Evolutionary conservation across 1,139 yeast genomes (phyloP).

Genomic region (Zygosaccharomyces pseudobailii): DNA sequence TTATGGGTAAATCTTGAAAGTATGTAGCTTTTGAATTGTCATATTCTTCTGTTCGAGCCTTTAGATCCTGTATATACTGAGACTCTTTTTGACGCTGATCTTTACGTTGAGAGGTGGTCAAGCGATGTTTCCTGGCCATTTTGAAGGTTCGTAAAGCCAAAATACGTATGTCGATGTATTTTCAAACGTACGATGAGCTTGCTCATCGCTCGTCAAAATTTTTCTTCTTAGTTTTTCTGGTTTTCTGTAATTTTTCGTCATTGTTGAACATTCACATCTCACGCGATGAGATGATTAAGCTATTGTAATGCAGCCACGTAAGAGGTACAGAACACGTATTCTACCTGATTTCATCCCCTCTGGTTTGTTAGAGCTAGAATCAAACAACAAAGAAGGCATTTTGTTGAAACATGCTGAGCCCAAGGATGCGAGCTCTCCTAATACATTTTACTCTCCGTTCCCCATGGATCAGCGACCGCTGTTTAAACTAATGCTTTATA

Average conservation of each 20-base stretch:
- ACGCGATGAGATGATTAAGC: not conserved
- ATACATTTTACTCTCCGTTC: slow-evolving; percentile 22
- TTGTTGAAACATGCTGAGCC: slow-evolving; percentile 45
- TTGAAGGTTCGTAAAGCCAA: not conserved
- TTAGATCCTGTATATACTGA: slow-evolving; percentile 43
- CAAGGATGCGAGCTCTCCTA: slow-evolving; percentile 38
- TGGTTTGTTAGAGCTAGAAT: slow-evolving; percentile 44
- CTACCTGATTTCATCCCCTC: slow-evolving; percentile 40
- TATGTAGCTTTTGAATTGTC: slow-evolving; percentile 40
- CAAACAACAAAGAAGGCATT: slow-evolving; percentile 39
- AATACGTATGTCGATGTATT: not conserved
- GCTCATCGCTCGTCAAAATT: slow-evolving; percentile 8
- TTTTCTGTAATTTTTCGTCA: not conserved
- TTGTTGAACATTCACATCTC: not conserved
- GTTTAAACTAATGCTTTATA: slow-evolving; percentile 23
- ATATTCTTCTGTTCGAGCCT: slow-evolving; percentile 46
- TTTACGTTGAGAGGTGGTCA: slow-evolving; percentile 41
- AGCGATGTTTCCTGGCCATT: slow-evolving; percentile 42
- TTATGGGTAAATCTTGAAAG: slow-evolving; percentile 71
- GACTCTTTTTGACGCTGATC: slow-evolving; percentile 41
- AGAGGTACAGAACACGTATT: not conserved
- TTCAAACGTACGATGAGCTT: slow-evolving; percentile 19
- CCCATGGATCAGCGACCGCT: slow-evolving; percentile 30
- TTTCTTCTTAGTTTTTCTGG: slow-evolving; percentile 1
- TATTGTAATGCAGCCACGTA: not conserved